Conservation (phyloP, 768 basidiomycete genomes). For the Hygrophorus pudorinus region DNA sequence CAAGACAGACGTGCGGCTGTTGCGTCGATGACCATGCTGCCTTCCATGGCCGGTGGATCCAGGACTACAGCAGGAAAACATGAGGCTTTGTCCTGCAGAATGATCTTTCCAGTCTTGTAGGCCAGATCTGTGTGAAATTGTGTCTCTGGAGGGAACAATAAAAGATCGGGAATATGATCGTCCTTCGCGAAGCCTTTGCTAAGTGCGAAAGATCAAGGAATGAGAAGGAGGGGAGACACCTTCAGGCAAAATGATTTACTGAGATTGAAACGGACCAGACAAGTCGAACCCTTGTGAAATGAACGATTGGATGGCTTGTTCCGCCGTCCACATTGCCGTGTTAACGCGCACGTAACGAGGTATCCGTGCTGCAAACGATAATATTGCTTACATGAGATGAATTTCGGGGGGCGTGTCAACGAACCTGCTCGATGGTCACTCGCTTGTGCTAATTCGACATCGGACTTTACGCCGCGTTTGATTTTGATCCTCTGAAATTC, state of each 20-base stretch:
- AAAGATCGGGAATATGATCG: constrained; percentile 71
- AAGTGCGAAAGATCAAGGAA: constrained; percentile 5
- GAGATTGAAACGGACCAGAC: constrained; percentile 42
- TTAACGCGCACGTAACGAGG: constrained; percentile 86
- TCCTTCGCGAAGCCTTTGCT: constrained; percentile 66
- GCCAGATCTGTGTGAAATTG: constrained; percentile 62
- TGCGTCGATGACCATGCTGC: constrained; percentile 72
- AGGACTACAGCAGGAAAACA: constrained; percentile 91
- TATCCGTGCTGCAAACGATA: constrained; percentile 40
- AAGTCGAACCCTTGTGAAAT: constrained; percentile 43
- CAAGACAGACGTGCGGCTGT: constrained; percentile 64
- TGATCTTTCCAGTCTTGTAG: constrained; percentile 73
- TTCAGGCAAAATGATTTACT: constrained; percentile 24
- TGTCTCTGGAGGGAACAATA: constrained; percentile 60
- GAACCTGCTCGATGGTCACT: constrained; percentile 58
- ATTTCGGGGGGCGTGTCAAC: constrained; percentile 3
- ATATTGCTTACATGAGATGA: not conserved
- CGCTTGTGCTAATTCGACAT: constrained; percentile 51
- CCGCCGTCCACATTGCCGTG: constrained; percentile 52
- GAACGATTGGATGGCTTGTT: constrained; percentile 54
- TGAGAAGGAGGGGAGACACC: constrained; percentile 1
- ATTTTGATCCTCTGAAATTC: constrained; percentile 83
- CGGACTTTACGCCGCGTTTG: constrained; percentile 56
- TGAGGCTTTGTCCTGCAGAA: constrained; percentile 96
- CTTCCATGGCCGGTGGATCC: constrained; percentile 49